Percentiles rank a stretch among this genome's conserved stretches.
These are phyloP conservation scores for Neurospora sp. DNA, from an alignment of 495 filamentous ascomycete genomes.

Conservation along the genomic window DNA sequence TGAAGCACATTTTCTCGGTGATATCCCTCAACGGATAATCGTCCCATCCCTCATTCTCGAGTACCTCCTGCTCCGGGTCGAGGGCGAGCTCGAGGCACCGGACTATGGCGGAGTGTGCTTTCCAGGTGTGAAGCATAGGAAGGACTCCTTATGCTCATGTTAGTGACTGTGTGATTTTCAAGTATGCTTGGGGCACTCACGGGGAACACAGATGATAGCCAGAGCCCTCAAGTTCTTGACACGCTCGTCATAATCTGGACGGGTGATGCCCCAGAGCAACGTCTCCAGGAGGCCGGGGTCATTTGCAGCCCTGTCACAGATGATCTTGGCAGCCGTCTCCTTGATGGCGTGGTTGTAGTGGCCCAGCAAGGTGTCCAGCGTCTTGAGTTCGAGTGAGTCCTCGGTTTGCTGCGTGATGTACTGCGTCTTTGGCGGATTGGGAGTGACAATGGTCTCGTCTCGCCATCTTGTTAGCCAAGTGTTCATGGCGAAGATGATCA, in stretches of 20 bases:
- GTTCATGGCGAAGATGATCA: slow-evolving; percentile 25
- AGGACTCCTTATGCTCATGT: slow-evolving; percentile 9
- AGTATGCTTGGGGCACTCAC: slow-evolving; percentile 1
- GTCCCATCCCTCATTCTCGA: slow-evolving; percentile 38
- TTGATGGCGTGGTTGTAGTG: slow-evolving; percentile 45
- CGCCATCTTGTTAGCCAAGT: slow-evolving; percentile 33
- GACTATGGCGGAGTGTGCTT: slow-evolving; percentile 42
- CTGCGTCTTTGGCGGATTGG: slow-evolving; percentile 41
- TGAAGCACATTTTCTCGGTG: slow-evolving; percentile 39
- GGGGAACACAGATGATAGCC: slow-evolving; percentile 21
- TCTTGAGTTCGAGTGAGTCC: slow-evolving; percentile 38
- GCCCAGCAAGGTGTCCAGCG: slow-evolving; percentile 39
- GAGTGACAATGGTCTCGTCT: slow-evolving; percentile 37
- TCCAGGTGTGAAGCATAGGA: slow-evolving; percentile 27
- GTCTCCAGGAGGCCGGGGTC: slow-evolving; percentile 30
- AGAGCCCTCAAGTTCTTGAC: slow-evolving; percentile 39
- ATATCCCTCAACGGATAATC: slow-evolving; percentile 43
- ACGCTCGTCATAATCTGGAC: slow-evolving; percentile 38
- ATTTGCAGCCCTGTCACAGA: slow-evolving; percentile 42
- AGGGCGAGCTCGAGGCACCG: slow-evolving; percentile 39
- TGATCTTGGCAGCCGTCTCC: slow-evolving; percentile 41
- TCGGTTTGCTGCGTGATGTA: slow-evolving; percentile 53
- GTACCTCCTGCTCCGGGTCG: slow-evolving; percentile 39
- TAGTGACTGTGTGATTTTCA: neutral
- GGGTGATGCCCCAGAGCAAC: slow-evolving; percentile 41